Base-by-base conservation (phyloP, 768 basidiomycete species). In the Coprinopsis cinerea region DNA sequence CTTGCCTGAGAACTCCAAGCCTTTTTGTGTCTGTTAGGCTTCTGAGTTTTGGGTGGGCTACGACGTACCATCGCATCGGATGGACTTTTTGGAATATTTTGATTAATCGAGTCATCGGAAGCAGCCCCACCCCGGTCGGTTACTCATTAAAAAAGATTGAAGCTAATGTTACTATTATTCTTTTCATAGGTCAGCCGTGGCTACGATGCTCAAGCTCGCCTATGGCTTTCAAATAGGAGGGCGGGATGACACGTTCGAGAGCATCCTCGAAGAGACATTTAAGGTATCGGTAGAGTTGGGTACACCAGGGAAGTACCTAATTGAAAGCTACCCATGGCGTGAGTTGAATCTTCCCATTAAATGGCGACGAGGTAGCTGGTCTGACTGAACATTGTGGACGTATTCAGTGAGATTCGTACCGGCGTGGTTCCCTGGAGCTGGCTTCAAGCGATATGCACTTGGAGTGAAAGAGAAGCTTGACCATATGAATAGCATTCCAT, bases 341-440 rank as follows among this genome's bases (percentile, higher is more conserved):
- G 47, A 43, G 66, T 58, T 46, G 26, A 34, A 34, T 49, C 20
- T 18, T 43, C 10, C 28, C 45, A 15, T 9, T 47, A 11, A 3
- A 35, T 13, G 6, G 17, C n/a, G n/a, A n/a, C n/a, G n/a, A n/a
- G n/a, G n/a, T n/a, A n/a, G n/a, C n/a, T n/a, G n/a, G n/a, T n/a
- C n/a, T 32, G n/a, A 32, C 42, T 20, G 17, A 39, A 27, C 22
- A 17, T 14, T 18, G 20, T 9, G n/a, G n/a, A 15, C 18, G n/a
- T 40, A 39, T 26, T n/a, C 47, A 74, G 73, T 73, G 44, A 59
- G 66, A 26, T 67, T 62, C 53, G 18, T 75, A 1, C 74, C 74
- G 0, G 56, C 58, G 0, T 74, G 74, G 73, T 64, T 76, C 46
- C 72, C 75, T 18, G 68, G 72, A 3, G 69, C 67, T 32, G 61